These are phyloP conservation scores for Suillus ampliporus DNA, from an alignment of 768 basidiomycete species.

Conservation along the genomic window DNA sequence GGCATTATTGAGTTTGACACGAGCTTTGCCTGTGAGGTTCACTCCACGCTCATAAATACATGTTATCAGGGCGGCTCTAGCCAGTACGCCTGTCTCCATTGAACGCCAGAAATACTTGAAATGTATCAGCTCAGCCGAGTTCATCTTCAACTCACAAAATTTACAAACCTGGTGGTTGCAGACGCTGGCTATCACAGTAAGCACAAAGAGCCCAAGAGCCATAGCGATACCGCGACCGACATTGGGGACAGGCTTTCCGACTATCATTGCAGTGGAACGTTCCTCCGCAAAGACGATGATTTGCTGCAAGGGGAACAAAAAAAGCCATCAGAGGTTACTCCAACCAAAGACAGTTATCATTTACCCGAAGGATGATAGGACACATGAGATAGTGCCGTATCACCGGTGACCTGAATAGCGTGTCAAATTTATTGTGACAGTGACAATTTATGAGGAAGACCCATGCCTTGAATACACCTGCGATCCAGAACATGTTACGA, in stretches of 20 bases:
- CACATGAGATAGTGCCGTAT: slow-evolving; percentile 66
- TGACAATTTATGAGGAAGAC: background rate
- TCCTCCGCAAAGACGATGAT: slow-evolving; percentile 67
- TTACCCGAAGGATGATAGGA: slow-evolving; percentile 65
- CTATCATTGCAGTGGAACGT: slow-evolving; percentile 44
- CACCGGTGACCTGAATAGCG: slow-evolving; percentile 54
- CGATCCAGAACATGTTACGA: slow-evolving; percentile 64
- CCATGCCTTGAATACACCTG: slow-evolving; percentile 60
- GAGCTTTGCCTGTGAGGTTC: slow-evolving; percentile 65
- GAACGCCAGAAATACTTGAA: slow-evolving; percentile 75
- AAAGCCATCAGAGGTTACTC: background rate
- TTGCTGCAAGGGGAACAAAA: slow-evolving; percentile 36
- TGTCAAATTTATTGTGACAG: background rate
- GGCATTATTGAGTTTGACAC: slow-evolving; percentile 66
- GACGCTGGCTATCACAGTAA: slow-evolving; percentile 59
- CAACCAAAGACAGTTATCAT: background rate
- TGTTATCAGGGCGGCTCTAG: slow-evolving; percentile 68
- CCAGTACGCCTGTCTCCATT: slow-evolving; percentile 68
- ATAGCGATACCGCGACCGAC: slow-evolving; percentile 64
- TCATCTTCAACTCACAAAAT: background rate
- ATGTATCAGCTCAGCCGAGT: background rate
- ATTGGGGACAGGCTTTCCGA: slow-evolving; percentile 40
- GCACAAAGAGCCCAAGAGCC: slow-evolving; percentile 57
- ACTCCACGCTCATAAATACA: slow-evolving; percentile 75
- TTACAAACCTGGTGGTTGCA: slow-evolving; percentile 61